These are phyloP conservation scores for Pythium pyrilobum DNA, from an alignment of 352 stramenopile species.

Conservation along the genomic window DNA sequence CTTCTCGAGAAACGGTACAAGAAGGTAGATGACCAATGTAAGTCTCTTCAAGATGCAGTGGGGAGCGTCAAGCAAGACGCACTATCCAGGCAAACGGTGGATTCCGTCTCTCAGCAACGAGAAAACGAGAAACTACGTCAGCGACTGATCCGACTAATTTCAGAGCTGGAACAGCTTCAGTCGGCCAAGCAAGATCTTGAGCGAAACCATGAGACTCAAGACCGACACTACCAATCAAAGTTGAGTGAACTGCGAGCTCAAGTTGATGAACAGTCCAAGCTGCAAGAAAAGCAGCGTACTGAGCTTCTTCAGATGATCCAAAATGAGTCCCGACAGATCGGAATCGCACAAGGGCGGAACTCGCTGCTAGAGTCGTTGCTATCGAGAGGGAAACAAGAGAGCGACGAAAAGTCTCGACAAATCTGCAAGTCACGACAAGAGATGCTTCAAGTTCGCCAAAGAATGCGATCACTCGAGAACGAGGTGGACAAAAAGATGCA, in stretches of 20 bases:
- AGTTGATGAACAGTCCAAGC: slow-evolving; percentile 39
- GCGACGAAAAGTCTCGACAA: slow-evolving; percentile 49
- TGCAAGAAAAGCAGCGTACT: slow-evolving; percentile 41
- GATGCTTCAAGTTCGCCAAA: slow-evolving; percentile 43
- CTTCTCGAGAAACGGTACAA: slow-evolving; percentile 52
- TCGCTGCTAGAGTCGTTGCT: slow-evolving; percentile 55
- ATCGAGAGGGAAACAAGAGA: slow-evolving; percentile 47
- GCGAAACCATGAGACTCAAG: slow-evolving; percentile 34
- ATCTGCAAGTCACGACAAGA: slow-evolving; percentile 55
- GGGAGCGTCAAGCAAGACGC: slow-evolving; percentile 36
- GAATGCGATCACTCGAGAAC: slow-evolving; percentile 45
- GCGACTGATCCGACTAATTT: slow-evolving; percentile 37
- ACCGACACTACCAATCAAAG: slow-evolving; percentile 46
- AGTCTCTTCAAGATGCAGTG: slow-evolving; percentile 37
- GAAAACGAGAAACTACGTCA: slow-evolving; percentile 44
- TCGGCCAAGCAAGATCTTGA: slow-evolving; percentile 10
- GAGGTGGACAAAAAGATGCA: slow-evolving; percentile 62
- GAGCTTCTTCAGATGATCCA: slow-evolving; percentile 56
- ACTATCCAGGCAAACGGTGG: slow-evolving; percentile 20
- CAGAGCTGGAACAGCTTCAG: slow-evolving; percentile 31
- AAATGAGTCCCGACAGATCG: slow-evolving; percentile 58
- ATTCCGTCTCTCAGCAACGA: slow-evolving; percentile 16
- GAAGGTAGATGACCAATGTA: slow-evolving; percentile 44
- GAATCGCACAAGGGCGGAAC: slow-evolving; percentile 55
- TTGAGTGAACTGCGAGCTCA: slow-evolving; percentile 42